phyloP scores from a whole-genome alignment of 345 rosid genomes.

The Excoecaria agallocha region DNA sequence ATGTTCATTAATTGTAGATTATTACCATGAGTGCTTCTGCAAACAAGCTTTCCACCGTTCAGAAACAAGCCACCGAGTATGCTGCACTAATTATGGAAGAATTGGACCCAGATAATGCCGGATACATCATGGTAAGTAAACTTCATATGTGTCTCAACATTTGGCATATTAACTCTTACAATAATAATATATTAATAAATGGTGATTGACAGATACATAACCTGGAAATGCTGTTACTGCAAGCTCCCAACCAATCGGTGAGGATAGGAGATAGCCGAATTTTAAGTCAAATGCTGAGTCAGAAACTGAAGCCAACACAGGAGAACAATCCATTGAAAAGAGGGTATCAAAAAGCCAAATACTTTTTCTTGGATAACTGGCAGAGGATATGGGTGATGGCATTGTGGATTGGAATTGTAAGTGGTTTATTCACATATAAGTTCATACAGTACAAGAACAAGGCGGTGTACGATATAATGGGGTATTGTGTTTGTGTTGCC shows the following conservation, averaged over 20 bases:
- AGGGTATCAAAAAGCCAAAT: constrained; percentile 43
- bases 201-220: constrained; percentile 45
- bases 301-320: constrained; percentile 70
- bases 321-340: constrained; percentile 50
- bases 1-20: constrained; percentile 39
- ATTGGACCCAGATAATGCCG: constrained; percentile 74
- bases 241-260: constrained; percentile 80
- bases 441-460: constrained; percentile 60
- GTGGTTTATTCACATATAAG: constrained; percentile 67
- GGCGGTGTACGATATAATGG: constrained; percentile 63
- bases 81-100: constrained; percentile 90
- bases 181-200: background rate
- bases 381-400: constrained; percentile 76
- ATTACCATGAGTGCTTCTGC: constrained; percentile 86
- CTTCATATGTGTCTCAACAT: background rate
- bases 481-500: constrained; percentile 79
- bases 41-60: constrained; percentile 73
- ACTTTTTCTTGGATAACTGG: constrained; percentile 79
- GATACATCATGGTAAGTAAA: constrained; percentile 66
- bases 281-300: constrained; percentile 75
- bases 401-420: constrained; percentile 60
- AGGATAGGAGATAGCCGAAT: constrained; percentile 59
- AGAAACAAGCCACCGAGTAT: constrained; percentile 79
- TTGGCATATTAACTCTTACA: no score
- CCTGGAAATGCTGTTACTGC: constrained; percentile 66